A percentile compares a stretch with the other conserved stretches of the same genome.
Conservation (phyloP, 116 monocot genomes). For the Zostera marina region DNA sequence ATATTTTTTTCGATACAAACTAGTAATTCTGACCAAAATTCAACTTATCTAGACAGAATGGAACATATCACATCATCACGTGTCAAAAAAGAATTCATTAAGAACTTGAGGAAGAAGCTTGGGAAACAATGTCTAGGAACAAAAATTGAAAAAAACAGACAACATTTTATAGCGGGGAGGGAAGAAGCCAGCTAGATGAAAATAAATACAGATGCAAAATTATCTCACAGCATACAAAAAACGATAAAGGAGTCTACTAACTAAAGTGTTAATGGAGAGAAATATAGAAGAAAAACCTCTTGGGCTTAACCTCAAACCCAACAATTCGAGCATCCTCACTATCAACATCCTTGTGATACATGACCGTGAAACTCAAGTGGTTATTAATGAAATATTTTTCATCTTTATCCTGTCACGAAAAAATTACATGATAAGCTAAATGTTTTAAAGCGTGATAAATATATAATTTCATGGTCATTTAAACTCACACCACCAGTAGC, state of each 20-base stretch:
- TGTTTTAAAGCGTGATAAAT: not conserved
- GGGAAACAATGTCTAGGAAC: too few relatives aligned
- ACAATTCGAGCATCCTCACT: constrained; percentile 66
- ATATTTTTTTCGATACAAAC: too few relatives aligned
- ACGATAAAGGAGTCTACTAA: not conserved
- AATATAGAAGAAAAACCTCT: constrained; percentile 22
- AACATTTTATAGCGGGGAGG: too few relatives aligned
- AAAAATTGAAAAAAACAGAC: too few relatives aligned
- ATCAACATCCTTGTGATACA: constrained; percentile 51
- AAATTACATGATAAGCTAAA: not conserved
- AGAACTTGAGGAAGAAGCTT: too few relatives aligned
- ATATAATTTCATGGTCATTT: not conserved
- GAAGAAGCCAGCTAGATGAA: too few relatives aligned
- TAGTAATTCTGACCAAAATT: too few relatives aligned
- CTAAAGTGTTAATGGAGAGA: not conserved
- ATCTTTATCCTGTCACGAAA: constrained; percentile 26
- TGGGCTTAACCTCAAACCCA: constrained; percentile 73
- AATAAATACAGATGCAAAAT: too few relatives aligned
- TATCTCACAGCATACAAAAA: not conserved
- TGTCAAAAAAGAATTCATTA: too few relatives aligned
- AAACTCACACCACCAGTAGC: constrained; percentile 25
- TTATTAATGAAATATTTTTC: constrained; percentile 53
- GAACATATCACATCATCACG: too few relatives aligned
- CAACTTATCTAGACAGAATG: too few relatives aligned
- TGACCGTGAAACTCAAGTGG: constrained; percentile 66